A percentile compares a stretch with the other conserved stretches of the same genome.
phyloP scores from a whole-genome alignment of 2,329 filamentous ascomycete species.

The Elsinoe fawcettii region DNA sequence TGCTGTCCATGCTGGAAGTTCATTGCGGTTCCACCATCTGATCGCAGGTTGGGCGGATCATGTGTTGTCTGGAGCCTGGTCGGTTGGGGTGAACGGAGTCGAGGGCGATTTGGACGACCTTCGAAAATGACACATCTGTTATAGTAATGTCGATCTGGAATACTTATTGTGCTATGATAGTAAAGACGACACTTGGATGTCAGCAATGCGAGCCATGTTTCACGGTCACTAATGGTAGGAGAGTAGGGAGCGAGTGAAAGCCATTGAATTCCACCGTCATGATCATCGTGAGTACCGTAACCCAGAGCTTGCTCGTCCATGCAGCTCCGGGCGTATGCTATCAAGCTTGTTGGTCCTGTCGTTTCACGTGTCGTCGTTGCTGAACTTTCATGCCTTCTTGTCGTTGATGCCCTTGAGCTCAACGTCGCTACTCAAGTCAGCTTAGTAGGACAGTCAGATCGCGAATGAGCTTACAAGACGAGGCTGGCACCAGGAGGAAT shows the following conservation, averaged over 20 bases:
- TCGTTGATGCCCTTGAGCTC: slow-evolving; percentile 57
- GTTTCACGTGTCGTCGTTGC: neutral
- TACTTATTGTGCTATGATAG: too few relatives aligned
- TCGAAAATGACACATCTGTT: neutral
- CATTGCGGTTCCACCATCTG: slow-evolving; percentile 5
- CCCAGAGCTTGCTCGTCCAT: neutral
- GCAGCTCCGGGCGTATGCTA: neutral
- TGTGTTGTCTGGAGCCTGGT: slow-evolving; percentile 8
- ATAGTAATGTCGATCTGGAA: neutral
- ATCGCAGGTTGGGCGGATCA: slow-evolving; percentile 13
- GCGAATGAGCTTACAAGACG: slow-evolving; percentile 62
- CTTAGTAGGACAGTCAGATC: slow-evolving; percentile 13
- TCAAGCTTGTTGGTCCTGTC: neutral
- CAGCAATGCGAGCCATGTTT: neutral
- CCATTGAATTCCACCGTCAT: slow-evolving; percentile 1
- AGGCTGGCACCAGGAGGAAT: slow-evolving; percentile 70
- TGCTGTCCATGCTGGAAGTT: neutral
- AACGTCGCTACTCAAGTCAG: slow-evolving; percentile 49
- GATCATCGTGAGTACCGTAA: neutral
- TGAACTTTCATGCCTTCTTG: slow-evolving; percentile 34
- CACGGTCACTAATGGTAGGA: neutral
- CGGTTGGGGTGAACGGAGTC: slow-evolving; percentile 6
- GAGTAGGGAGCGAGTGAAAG: neutral
- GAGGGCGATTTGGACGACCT: slow-evolving; percentile 8
- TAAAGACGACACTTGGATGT: neutral